Evolutionary conservation across 331 rosid genomes (phyloP).

Genomic region (Pyracantha coccinea): DNA sequence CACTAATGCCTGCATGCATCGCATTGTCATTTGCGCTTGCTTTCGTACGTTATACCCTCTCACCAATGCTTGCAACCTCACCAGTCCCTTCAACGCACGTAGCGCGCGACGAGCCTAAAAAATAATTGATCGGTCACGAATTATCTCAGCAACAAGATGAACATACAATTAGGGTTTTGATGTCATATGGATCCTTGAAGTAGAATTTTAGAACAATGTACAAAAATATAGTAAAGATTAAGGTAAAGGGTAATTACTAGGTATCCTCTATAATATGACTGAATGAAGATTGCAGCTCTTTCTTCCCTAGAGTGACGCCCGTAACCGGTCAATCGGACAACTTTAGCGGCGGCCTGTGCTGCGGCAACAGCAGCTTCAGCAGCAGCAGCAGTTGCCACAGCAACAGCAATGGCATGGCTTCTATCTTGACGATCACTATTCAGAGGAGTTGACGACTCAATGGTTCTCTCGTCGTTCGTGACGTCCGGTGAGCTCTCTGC

Average conservation of each 20-base stretch:
- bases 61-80: slow-evolving; percentile 84
- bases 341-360: slow-evolving; percentile 82
- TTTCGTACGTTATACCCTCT: slow-evolving; percentile 88
- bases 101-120: slow-evolving; percentile 78
- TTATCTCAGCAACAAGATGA: background rate
- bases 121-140: background rate
- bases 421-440: slow-evolving; percentile 31
- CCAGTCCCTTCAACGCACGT: slow-evolving; percentile 87
- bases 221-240: background rate
- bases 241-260: slow-evolving; percentile 39
- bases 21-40: slow-evolving; percentile 96
- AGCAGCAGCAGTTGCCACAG: slow-evolving; percentile 74
- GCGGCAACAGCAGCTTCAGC: slow-evolving; percentile 81
- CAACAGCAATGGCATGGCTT: slow-evolving; percentile 67
- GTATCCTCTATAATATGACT: slow-evolving; percentile 86
- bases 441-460: slow-evolving; percentile 33
- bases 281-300: slow-evolving; percentile 76
- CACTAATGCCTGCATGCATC: slow-evolving; percentile 94
- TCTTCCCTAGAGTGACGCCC: slow-evolving; percentile 65
- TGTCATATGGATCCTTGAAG: no score
- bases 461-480: slow-evolving; percentile 43
- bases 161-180: no score
- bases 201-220: background rate
- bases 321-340: slow-evolving; percentile 64
- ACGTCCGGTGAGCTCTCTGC: slow-evolving; percentile 62